A percentile compares a stretch with the other conserved stretches of the same genome.
Evolutionary conservation across 129 eudicot genomes (phyloP).

Genomic region (Flaveria brownii): DNA sequence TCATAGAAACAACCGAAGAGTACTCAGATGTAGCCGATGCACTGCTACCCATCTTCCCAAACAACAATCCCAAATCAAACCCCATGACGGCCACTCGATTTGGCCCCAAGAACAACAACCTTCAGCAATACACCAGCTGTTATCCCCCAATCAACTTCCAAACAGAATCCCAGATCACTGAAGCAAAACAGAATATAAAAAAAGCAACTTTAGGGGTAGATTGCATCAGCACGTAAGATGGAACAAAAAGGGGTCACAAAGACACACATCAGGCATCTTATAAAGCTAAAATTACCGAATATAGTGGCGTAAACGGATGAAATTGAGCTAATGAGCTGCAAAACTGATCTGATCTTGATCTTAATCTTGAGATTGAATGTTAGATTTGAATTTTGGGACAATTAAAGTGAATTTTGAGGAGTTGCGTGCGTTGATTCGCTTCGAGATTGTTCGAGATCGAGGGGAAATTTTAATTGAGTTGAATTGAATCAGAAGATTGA

Average conservation of each 20-base stretch:
- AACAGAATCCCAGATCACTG: constrained; percentile 33
- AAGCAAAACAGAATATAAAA: constrained; percentile 14
- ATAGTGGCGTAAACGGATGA: neutral
- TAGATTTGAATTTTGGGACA: constrained; percentile 8
- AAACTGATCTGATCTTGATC: neutral
- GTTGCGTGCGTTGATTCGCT: constrained; percentile 29
- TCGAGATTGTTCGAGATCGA: constrained; percentile 1
- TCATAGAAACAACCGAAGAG: constrained; percentile 63
- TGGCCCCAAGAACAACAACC: constrained; percentile 34
- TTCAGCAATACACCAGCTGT: constrained; percentile 30
- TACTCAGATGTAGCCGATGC: constrained; percentile 52
- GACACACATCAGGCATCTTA: neutral
- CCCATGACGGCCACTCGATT: constrained; percentile 46
- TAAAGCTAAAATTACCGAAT: constrained; percentile 20
- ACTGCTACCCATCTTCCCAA: constrained; percentile 38
- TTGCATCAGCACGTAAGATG: constrained; percentile 11
- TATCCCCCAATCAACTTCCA: constrained; percentile 13
- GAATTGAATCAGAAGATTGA: constrained; percentile 13
- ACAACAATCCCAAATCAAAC: constrained; percentile 39
- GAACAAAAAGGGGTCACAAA: constrained; percentile 12
- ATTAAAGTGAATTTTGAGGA: neutral
- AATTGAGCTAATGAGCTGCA: constrained; percentile 17
- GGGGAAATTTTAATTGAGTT: neutral
- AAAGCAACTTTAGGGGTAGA: constrained; percentile 9
- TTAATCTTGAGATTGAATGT: constrained; percentile 21